Base-by-base conservation (phyloP, 148 eudicot species). In the Vaccinium vitisidaea region DNA sequence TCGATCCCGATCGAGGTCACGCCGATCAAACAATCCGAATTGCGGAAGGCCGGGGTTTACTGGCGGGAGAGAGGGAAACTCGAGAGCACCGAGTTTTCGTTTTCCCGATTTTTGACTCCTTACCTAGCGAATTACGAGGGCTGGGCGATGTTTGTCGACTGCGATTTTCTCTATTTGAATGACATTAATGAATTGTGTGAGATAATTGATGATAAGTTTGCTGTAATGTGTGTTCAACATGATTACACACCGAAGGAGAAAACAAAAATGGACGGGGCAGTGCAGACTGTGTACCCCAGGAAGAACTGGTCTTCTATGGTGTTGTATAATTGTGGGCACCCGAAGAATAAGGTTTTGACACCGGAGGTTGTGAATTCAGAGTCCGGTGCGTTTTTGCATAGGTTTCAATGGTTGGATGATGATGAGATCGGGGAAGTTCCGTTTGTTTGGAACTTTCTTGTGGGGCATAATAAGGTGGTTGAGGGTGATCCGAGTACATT, bases 261-360 rank as follows among this genome's bases (percentile, higher is more conserved):
- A 3, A 97, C 99, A 0, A 97, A 97, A 49, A 97, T 97, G 99
- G 98, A 95, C 21, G 99, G 99, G 3, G 99, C 93, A 0, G 95
- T 97, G 1, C 99, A 97, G 61, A 97, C 99, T 6, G 88, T 94
- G 18, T 97, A 97, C 59, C 99, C 99, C 6, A 89, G 99, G 82
- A 97, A 97, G 93, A 97, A 97, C 75, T 97, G 99, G 99, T 95
- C 98, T 2, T 97, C 99, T 0, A 94, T 97, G 99, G 99, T 97
- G 84, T 83, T 97, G 87, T 97, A 97, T 77, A 97, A 97, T 76
- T 97, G 98, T 80, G 96, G 94, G 32, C 99, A 97, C 75, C 88
- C 91, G 0, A 97, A 97, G 83, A 97, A 97, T 39, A 88, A 80
- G 90, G 86, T 88, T 0, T 78, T 97, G 55, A 93, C 93, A 2